Base-by-base conservation (phyloP, 495 filamentous ascomycete species). In the Hypomontagnella monticulosa region DNA sequence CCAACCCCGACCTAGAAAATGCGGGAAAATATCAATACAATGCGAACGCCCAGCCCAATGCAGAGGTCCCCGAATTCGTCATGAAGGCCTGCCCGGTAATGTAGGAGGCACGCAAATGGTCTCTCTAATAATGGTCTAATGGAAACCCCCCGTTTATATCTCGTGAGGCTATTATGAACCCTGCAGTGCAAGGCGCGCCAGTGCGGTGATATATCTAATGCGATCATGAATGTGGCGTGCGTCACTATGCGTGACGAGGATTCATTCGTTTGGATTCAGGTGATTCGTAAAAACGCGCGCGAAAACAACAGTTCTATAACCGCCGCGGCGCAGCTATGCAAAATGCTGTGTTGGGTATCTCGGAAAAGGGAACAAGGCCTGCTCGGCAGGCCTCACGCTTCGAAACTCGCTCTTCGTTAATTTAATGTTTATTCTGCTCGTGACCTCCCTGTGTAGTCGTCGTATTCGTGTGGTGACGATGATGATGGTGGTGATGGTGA, bases 291-390 rank as follows among this genome's bases (percentile, higher is more conserved):
- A 15, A 14, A 58, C 27, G 41, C 44, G 41, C 27, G 53, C 53
- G 48, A 19, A 51, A 42, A 57, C 27, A 46, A 32, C 32, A 50
- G 33, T 42, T 59, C 37, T 68, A 63, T 37, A 54, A 19, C 30
- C 48, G 54, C 55, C 59, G n/a, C n/a, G 14, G 38, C 41, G 50
- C 38, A 41, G 40, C 51, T 18, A 64, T 64, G 52, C 66, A 64
- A 27, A 61, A 64, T 69, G 49, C 50, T 61, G 43, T 70, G 57
- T 50, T 70, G 62, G 67, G 67, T 70, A 70, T 70, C 67, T 66
- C 37, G 48, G 20, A 58, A 67, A 70, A 18, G 34, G 49, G 19
- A 58, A 51, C 8, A 37, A 51, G 32, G 33, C 23, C 38, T 52
- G 46, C 54, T 60, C 42, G 63, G 37, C 44, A 59, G 38, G 40